Conservation (phyloP, 2,329 filamentous ascomycete genomes). For the Macrophomina tecta region DNA sequence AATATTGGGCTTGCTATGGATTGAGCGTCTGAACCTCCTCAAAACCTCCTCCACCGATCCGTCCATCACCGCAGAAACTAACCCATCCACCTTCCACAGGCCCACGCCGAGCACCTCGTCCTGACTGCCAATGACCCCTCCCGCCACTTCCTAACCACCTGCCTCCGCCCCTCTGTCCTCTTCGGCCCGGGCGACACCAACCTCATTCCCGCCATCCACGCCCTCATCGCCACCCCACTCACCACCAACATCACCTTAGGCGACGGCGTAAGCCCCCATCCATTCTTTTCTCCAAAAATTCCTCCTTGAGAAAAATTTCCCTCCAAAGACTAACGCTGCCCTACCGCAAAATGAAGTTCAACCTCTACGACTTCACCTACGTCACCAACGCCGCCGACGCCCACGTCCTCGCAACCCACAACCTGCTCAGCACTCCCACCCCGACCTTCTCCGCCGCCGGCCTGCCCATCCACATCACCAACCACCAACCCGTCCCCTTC, state of each 20-base stretch:
- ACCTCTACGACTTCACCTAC: constrained; percentile 75
- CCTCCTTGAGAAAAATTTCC: no score
- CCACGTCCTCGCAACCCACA: constrained; percentile 79
- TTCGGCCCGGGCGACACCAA: constrained; percentile 89
- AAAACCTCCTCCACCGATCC: neutral
- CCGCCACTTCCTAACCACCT: constrained; percentile 59
- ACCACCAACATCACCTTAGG: constrained; percentile 74
- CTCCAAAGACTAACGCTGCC: no score
- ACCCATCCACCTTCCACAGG: constrained; percentile 50
- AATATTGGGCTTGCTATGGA: neutral
- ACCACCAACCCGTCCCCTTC: constrained; percentile 86
- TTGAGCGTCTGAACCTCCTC: neutral
- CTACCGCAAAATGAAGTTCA: constrained; percentile 44
- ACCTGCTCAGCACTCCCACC: constrained; percentile 67
- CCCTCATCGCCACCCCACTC: constrained; percentile 45
- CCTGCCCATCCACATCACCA: constrained; percentile 88
- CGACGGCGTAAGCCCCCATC: constrained; percentile 50
- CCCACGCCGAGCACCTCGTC: constrained; percentile 81
- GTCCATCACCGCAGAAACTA: constrained; percentile 31
- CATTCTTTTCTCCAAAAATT: no score
- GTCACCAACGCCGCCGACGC: constrained; percentile 75
- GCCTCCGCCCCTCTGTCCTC: constrained; percentile 77
- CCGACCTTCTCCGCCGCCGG: constrained; percentile 62
- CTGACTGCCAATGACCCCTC: constrained; percentile 69
- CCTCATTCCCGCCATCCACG: constrained; percentile 74